Conservation (phyloP, 352 stramenopile genomes). For the Phytophthora europaea region DNA sequence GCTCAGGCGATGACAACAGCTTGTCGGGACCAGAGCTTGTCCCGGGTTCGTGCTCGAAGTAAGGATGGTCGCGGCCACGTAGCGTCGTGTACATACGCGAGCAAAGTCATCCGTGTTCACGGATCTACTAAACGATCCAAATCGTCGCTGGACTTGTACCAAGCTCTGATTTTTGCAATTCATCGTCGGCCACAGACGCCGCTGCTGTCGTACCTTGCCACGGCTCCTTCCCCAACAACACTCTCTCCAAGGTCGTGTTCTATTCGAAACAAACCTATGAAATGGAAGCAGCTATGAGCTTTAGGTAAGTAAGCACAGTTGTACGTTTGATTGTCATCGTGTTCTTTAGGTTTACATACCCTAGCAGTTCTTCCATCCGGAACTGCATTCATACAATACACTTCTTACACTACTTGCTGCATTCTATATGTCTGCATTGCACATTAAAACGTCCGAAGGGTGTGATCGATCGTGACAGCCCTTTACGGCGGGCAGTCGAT, state of each 20-base stretch:
- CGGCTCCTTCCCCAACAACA: not conserved
- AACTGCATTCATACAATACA: conserved; percentile 20
- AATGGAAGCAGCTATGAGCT: not conserved
- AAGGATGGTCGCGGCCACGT: not conserved
- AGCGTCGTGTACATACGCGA: not conserved
- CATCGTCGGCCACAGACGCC: not conserved
- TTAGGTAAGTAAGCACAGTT: not conserved
- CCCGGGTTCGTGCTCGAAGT: not conserved
- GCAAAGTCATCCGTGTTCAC: not conserved
- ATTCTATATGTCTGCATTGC: conserved; percentile 5
- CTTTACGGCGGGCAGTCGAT: conserved; percentile 46
- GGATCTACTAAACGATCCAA: not conserved
- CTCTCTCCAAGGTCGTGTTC: not conserved
- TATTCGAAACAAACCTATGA: too few relatives aligned
- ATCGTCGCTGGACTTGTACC: not conserved
- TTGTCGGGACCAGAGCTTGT: not conserved
- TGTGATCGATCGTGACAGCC: not conserved
- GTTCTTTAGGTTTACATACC: conserved; percentile 11
- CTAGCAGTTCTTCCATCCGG: conserved; percentile 21
- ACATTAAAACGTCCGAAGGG: conserved; percentile 12
- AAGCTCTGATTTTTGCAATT: not conserved
- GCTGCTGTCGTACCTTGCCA: not conserved
- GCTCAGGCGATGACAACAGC: conserved; percentile 31
- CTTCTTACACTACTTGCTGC: conserved; percentile 5
- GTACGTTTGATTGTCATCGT: not conserved